phyloP scores from a whole-genome alignment of 306 rosid genomes.

The Oxytropis ochrocephala region DNA sequence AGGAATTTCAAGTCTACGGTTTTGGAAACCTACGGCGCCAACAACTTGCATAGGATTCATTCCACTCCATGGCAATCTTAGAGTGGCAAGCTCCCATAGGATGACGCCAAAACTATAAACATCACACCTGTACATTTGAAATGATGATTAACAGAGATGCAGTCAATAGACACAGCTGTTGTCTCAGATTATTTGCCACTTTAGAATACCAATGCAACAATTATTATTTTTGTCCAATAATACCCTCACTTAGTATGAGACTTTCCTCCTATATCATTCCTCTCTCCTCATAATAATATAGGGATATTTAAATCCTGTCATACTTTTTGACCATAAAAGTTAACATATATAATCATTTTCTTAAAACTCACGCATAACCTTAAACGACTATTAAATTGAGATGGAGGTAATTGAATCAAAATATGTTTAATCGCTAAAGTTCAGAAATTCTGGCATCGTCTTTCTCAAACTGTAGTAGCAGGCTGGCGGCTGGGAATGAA shows the following conservation, averaged over 20 bases:
- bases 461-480: constrained; percentile 17
- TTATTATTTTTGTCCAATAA: no score
- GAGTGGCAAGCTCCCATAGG: constrained; percentile 97
- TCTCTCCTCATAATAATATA: no score
- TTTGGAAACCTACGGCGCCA: constrained; percentile 98
- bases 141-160: constrained; percentile 2
- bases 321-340: no score
- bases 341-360: no score
- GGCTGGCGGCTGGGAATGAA: background rate
- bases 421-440: background rate
- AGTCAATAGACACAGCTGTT: background rate
- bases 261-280: no score
- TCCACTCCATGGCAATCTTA: constrained; percentile 90
- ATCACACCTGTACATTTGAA: constrained; percentile 69
- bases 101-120: constrained; percentile 98
- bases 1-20: constrained; percentile 91
- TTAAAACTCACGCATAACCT: no score
- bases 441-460: background rate
- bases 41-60: constrained; percentile 99
- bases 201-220: no score
- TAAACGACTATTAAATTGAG: no score
- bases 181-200: no score
- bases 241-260: no score
- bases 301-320: no score
- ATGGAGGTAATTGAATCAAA: no score